Conservation (phyloP, 75 land plant species). For the Picea sitchensis region DNA sequence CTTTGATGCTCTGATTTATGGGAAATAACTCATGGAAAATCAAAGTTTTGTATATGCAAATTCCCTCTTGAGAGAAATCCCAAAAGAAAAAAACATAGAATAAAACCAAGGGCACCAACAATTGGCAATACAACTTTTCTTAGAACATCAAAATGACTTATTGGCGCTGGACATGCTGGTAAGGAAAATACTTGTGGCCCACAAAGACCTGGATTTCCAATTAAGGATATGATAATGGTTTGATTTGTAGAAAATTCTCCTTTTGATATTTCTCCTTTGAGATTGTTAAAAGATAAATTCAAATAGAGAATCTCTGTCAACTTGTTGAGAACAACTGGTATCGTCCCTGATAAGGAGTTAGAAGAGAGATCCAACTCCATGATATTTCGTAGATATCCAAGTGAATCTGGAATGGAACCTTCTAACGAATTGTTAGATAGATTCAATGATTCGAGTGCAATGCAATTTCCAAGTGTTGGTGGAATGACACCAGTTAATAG, state of each 20-base stretch:
- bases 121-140: background rate
- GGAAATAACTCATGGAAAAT: background rate
- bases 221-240: conserved; percentile 9
- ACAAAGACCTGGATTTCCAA: conserved; percentile 27
- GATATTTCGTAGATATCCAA: conserved; percentile 19
- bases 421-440: conserved; percentile 23
- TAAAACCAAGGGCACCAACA: background rate
- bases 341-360: conserved; percentile 9
- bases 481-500: conserved; percentile 31
- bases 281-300: conserved; percentile 29
- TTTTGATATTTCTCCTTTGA: conserved; percentile 26
- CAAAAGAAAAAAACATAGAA: background rate
- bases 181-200: conserved; percentile 14
- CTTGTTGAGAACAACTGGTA: conserved; percentile 16
- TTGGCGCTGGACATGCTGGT: background rate
- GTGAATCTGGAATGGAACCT: conserved; percentile 19
- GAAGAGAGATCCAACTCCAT: no score
- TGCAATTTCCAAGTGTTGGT: conserved; percentile 19
- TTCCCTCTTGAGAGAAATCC: background rate
- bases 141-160: background rate
- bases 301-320: conserved; percentile 11
- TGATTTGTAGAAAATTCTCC: conserved; percentile 8
- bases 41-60: background rate
- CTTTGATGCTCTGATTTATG: background rate
- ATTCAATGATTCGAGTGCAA: conserved; percentile 17